These are phyloP conservation scores for Rauvolfia tetraphylla DNA, from an alignment of 257 asterid genomes.

Conservation along the genomic window DNA sequence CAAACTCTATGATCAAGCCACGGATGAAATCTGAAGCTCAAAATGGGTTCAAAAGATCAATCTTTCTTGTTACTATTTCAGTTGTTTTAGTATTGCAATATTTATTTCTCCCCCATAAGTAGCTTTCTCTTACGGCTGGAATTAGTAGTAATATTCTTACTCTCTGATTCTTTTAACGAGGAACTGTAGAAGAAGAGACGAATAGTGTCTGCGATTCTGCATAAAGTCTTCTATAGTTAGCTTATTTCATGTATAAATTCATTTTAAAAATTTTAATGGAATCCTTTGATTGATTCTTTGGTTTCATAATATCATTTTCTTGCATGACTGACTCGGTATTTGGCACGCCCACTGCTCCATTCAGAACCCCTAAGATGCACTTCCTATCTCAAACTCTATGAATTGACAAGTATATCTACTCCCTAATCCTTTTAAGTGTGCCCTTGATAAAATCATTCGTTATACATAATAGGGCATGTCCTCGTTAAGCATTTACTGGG, in stretches of 20 bases:
- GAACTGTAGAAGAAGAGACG: background rate
- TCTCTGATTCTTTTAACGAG: constrained; percentile 1
- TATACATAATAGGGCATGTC: too few relatives aligned
- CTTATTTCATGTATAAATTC: background rate
- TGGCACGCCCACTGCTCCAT: too few relatives aligned
- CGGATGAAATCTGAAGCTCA: constrained; percentile 42
- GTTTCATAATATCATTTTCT: background rate
- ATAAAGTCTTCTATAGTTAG: background rate
- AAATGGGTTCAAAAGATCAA: constrained; percentile 15
- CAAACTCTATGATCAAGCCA: constrained; percentile 38
- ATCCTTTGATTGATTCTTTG: background rate
- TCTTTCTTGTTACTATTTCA: constrained; percentile 22
- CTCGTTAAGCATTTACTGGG: too few relatives aligned
- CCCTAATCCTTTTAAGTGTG: too few relatives aligned
- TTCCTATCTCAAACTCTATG: too few relatives aligned
- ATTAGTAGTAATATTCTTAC: background rate
- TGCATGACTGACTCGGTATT: too few relatives aligned
- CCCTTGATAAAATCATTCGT: too few relatives aligned
- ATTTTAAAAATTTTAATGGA: background rate
- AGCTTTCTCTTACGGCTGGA: background rate
- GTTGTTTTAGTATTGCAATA: constrained; percentile 26
- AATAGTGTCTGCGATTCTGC: background rate
- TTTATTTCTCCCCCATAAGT: constrained; percentile 18
- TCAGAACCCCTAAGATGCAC: too few relatives aligned
- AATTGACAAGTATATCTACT: too few relatives aligned